Evolutionary conservation across 305 asterid genomes (phyloP), one percentile per base, ranked within the genome.

Genomic region (Fraxinus xanthoxyloides): DNA sequence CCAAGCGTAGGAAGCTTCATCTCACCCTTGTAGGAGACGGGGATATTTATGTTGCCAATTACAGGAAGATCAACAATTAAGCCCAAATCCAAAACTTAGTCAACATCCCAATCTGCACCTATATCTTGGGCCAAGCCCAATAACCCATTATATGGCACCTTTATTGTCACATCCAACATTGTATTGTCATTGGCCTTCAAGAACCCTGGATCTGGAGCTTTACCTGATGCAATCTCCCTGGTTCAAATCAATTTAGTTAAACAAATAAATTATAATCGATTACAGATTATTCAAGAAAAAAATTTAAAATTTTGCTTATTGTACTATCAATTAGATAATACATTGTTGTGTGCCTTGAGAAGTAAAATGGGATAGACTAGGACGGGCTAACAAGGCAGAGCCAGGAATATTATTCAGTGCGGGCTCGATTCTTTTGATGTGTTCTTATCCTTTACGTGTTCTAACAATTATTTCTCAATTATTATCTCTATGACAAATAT

Each of bases 101-200:
- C 85, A 34, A 85, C 78, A 77, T 87, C 88, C 86, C 89, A 87
- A 80, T 85, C 85, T 23, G 77, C 31, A 54, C 85, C 86, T 46
- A 87, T 78, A 43, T 87, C 89, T 65, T 77, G 79, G 9, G 24
- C 83, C 79, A 87, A 78, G 75, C 77, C 85, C 77, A 77, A 72
- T 19, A 87, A 32, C 79, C 80, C 81, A 7, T 72, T 82, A 73
- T 87, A 85, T 31, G 88, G 83, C 54, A 85, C 86, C 76, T 82
- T 85, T 23, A 80, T 83, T 7, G 79, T 72, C 32, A 85, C 85
- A n/a, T 87, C 87, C 75, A 87, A 61, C 79, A 82, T 3, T 0
- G 89, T 84, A 9, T 74, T 82, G 12, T 80, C 86, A 24, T 76
- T 75, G 15, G 81, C 86, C 19, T 87, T 80, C 76, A 87, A 36